phyloP scores from a whole-genome alignment of 2,329 filamentous ascomycete genomes.

The Ceratocystis cubensis region DNA sequence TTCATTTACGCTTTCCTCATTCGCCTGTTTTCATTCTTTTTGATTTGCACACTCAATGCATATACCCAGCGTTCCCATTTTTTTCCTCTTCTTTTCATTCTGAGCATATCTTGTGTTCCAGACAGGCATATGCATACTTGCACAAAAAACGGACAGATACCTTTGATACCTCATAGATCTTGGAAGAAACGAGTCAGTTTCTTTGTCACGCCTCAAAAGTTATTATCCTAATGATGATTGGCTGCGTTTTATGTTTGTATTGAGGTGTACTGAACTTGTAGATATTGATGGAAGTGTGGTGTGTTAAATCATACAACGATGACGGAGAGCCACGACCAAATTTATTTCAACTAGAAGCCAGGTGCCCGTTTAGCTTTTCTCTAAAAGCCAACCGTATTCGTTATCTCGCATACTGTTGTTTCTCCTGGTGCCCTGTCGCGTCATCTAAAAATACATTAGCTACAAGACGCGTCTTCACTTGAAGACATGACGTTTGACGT shows the following conservation, averaged over 20 bases:
- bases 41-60: constrained; percentile 11
- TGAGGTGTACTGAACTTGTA: background rate
- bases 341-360: too few relatives aligned
- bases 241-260: background rate
- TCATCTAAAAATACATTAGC: too few relatives aligned
- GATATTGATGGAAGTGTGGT: background rate
- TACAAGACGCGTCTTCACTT: too few relatives aligned
- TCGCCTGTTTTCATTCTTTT: background rate
- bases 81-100: background rate
- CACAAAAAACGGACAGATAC: constrained; percentile 2
- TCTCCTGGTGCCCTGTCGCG: too few relatives aligned
- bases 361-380: too few relatives aligned
- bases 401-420: too few relatives aligned
- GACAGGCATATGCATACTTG: background rate
- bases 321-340: too few relatives aligned
- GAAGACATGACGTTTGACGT: background rate
- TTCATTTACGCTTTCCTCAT: background rate
- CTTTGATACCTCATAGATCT: constrained; percentile 4
- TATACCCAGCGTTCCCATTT: constrained; percentile 15
- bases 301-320: too few relatives aligned
- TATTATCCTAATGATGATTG: background rate
- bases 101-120: background rate
- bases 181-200: background rate
- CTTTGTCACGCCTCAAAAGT: background rate
- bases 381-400: too few relatives aligned